Conservation (phyloP, 805 yeast genomes). For the Millerozyma acaciae region DNA sequence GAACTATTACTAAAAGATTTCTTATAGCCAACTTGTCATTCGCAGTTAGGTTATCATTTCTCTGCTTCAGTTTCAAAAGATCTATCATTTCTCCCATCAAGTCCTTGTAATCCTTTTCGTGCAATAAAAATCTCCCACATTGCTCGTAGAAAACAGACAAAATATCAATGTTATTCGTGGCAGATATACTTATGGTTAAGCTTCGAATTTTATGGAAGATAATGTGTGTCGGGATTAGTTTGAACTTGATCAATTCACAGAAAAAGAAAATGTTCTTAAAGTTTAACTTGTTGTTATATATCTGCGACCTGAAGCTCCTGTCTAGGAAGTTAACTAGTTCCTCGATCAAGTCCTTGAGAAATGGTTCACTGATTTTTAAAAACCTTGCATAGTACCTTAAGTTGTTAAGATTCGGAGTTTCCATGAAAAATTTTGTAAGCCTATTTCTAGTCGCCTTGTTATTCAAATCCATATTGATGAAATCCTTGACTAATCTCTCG, state of each 20-base stretch:
- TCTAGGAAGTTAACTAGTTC: constrained; percentile 56
- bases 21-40: constrained; percentile 58
- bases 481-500: constrained; percentile 45
- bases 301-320: constrained; percentile 55
- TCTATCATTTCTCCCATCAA: constrained; percentile 63
- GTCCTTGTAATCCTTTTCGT: constrained; percentile 51
- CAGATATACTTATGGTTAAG: constrained; percentile 48
- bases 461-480: constrained; percentile 50
- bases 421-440: constrained; percentile 52
- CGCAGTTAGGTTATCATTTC: constrained; percentile 45
- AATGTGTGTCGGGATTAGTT: constrained; percentile 64
- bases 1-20: constrained; percentile 48
- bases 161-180: constrained; percentile 62
- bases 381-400: constrained; percentile 60
- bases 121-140: constrained; percentile 62
- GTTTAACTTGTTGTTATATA: constrained; percentile 48
- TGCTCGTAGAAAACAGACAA: constrained; percentile 68
- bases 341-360: constrained; percentile 47
- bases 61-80: constrained; percentile 48
- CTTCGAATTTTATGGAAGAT: constrained; percentile 69
- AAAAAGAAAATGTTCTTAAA: constrained; percentile 60
- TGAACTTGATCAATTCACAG: constrained; percentile 73
- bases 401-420: constrained; percentile 43
- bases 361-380: constrained; percentile 52
- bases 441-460: constrained; percentile 72